phyloP scores from a whole-genome alignment of 352 stramenopile genomes.

The Thalassiosira mediterranea region DNA sequence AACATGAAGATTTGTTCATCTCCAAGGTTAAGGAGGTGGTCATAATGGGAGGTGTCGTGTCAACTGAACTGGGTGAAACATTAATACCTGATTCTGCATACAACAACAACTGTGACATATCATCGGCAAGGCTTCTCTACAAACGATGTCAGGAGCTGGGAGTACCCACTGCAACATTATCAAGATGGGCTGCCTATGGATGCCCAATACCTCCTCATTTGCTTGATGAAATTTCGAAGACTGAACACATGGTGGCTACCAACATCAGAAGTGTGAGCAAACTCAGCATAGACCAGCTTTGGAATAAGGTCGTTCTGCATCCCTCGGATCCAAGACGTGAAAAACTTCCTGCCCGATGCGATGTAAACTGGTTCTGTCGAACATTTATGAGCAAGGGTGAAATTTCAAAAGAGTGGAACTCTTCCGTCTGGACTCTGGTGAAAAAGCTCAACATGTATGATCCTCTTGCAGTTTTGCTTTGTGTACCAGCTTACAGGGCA shows the following conservation, averaged over 20 bases:
- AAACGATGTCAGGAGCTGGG: slow-evolving; percentile 57
- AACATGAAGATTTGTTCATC: slow-evolving; percentile 57
- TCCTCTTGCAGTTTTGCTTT: slow-evolving; percentile 55
- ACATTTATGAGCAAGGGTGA: slow-evolving; percentile 55
- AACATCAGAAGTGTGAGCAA: slow-evolving; percentile 56
- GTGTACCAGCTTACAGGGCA: slow-evolving; percentile 51
- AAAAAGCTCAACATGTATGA: slow-evolving; percentile 70
- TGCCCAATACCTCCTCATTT: slow-evolving; percentile 52
- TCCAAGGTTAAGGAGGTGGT: slow-evolving; percentile 59
- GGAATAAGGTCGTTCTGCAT: slow-evolving; percentile 59
- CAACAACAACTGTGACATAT: slow-evolving; percentile 66
- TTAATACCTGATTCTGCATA: slow-evolving; percentile 59
- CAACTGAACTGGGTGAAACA: slow-evolving; percentile 35
- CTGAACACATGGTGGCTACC: slow-evolving; percentile 61
- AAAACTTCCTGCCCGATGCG: slow-evolving; percentile 58
- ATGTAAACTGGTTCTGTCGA: slow-evolving; percentile 58
- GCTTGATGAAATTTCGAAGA: slow-evolving; percentile 52
- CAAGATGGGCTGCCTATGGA: slow-evolving; percentile 59
- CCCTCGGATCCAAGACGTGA: slow-evolving; percentile 50
- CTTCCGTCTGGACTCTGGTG: slow-evolving; percentile 56
- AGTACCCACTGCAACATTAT: slow-evolving; percentile 54
- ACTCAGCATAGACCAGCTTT: slow-evolving; percentile 58
- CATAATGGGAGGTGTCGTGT: slow-evolving; percentile 59
- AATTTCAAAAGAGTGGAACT: slow-evolving; percentile 42
- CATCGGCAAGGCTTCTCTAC: slow-evolving; percentile 55